Conservation (phyloP, 2,329 filamentous ascomycete species). For the Botrytis aclada region DNA sequence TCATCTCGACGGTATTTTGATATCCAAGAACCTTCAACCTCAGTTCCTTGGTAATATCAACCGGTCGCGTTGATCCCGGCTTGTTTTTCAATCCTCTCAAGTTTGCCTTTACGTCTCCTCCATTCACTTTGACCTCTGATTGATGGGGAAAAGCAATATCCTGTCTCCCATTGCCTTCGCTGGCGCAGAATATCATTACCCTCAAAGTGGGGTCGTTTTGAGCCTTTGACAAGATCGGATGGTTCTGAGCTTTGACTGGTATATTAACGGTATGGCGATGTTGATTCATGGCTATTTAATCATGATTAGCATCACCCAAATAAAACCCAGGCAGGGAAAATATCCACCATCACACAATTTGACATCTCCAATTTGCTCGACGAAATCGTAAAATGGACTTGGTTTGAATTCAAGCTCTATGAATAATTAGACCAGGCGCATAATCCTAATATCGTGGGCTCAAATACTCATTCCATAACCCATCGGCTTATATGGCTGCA, state of each 20-base stretch:
- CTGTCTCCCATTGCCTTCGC: constrained; percentile 58
- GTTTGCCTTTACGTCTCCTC: constrained; percentile 86
- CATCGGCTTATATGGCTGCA: constrained; percentile 17
- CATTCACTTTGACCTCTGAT: constrained; percentile 87
- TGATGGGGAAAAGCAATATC: constrained; percentile 90
- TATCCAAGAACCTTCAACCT: constrained; percentile 66
- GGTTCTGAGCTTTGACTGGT: constrained; percentile 53
- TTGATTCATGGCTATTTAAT: constrained; percentile 34
- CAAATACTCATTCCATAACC: constrained; percentile 16
- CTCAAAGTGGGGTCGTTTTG: constrained; percentile 44
- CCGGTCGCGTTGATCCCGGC: constrained; percentile 88
- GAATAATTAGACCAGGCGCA: constrained; percentile 21
- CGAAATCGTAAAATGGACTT: constrained; percentile 81
- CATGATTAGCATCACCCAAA: constrained; percentile 16
- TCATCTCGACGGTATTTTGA: constrained; percentile 76
- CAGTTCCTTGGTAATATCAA: constrained; percentile 79
- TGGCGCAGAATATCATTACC: constrained; percentile 81
- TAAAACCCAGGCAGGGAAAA: not conserved
- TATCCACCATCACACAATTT: constrained; percentile 70
- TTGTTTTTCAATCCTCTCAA: constrained; percentile 93
- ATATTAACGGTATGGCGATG: constrained; percentile 50
- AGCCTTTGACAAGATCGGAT: constrained; percentile 37
- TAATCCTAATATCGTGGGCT: not conserved
- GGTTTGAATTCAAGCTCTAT: constrained; percentile 58
- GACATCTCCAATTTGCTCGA: constrained; percentile 61